A percentile compares a stretch with the other conserved stretches of the same genome.
phyloP scores from a whole-genome alignment of 1,139 yeast genomes.

The Kazachstania sp. region DNA sequence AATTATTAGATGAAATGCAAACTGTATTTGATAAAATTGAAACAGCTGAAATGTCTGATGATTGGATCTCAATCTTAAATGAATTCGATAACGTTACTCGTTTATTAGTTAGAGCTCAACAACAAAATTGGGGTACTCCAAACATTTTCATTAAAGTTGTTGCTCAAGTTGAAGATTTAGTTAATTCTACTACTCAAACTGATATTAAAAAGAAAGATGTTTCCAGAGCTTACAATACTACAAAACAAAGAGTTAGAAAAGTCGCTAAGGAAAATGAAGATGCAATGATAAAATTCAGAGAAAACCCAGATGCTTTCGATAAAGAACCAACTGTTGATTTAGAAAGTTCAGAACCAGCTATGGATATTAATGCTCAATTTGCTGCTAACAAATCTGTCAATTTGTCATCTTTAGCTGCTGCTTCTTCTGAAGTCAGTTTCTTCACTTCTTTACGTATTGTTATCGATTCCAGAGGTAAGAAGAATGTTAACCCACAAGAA shows the following conservation, averaged over 20 bases:
- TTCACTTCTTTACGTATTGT: constrained; percentile 69
- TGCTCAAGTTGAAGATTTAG: constrained; percentile 64
- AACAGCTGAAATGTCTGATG: constrained; percentile 59
- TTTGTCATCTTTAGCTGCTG: constrained; percentile 21
- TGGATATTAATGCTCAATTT: constrained; percentile 20
- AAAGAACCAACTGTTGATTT: constrained; percentile 35
- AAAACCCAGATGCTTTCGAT: constrained; percentile 67
- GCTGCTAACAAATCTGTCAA: constrained; percentile 33
- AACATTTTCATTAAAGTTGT: constrained; percentile 59
- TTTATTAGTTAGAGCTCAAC: constrained; percentile 57
- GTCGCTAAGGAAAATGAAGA: constrained; percentile 55
- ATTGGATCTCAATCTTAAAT: constrained; percentile 68
- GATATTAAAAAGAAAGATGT: constrained; percentile 76
- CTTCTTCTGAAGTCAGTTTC: constrained; percentile 38
- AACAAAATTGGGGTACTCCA: constrained; percentile 69
- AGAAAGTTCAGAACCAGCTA: constrained; percentile 24
- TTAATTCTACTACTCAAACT: constrained; percentile 47
- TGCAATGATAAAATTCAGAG: constrained; percentile 52
- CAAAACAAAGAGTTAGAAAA: constrained; percentile 84
- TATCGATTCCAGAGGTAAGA: constrained; percentile 90
- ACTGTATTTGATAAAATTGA: constrained; percentile 60
- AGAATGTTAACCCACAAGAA: constrained; percentile 76
- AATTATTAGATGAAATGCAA: constrained; percentile 79
- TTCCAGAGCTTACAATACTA: constrained; percentile 79
- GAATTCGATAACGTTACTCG: constrained; percentile 77